A percentile compares a stretch with the other conserved stretches of the same genome.
phyloP scores from a whole-genome alignment of 768 basidiomycete species.

The Gymnopilus junonius region DNA sequence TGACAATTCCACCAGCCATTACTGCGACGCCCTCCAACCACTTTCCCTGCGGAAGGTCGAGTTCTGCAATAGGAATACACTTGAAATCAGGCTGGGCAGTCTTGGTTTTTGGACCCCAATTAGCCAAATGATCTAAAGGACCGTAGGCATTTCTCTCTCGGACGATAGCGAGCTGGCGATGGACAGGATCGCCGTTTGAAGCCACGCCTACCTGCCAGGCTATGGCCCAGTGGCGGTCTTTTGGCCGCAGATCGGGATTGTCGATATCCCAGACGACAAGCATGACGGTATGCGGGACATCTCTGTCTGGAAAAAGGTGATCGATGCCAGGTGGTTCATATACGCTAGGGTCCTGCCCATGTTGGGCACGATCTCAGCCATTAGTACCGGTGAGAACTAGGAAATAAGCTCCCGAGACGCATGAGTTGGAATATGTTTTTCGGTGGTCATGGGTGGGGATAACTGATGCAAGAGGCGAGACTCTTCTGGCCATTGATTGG shows the following conservation, averaged over 20 bases:
- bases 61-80: constrained; percentile 12
- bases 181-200: constrained; percentile 15
- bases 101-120: constrained; percentile 31
- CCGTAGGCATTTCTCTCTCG: constrained; percentile 17
- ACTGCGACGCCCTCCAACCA: constrained; percentile 26
- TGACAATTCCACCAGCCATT: constrained; percentile 36
- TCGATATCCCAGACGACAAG: constrained; percentile 15
- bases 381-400: background rate
- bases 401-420: background rate
- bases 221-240: constrained; percentile 26
- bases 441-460: background rate
- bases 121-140: constrained; percentile 24
- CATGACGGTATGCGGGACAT: constrained; percentile 11
- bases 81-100: constrained; percentile 13
- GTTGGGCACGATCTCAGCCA: constrained; percentile 8
- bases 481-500: constrained; percentile 12
- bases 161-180: constrained; percentile 24
- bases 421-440: background rate
- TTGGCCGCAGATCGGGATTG: constrained; percentile 2
- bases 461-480: constrained; percentile 8
- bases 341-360: constrained; percentile 5
- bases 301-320: constrained; percentile 21
- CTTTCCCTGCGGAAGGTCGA: constrained; percentile 19
- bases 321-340: constrained; percentile 18
- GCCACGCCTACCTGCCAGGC: constrained; percentile 24